Percentiles rank a stretch among this genome's conserved stretches.
phyloP scores from a whole-genome alignment of 345 rosid species.

The Abelmoschus esculentus region DNA sequence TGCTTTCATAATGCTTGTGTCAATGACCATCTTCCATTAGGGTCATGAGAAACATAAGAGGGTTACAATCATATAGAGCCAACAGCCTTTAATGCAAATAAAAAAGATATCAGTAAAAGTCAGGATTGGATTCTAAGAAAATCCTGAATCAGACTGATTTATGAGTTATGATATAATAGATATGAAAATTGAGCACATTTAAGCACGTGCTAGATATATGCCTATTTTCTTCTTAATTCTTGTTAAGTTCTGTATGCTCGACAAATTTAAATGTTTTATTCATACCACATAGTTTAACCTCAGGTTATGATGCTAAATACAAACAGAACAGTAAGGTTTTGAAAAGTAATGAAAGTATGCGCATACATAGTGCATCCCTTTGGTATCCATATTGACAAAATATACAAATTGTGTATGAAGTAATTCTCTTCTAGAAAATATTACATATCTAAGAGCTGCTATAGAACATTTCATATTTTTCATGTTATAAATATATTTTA shows the following conservation, averaged over 20 bases:
- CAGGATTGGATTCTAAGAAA: neutral
- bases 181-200: neutral
- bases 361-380: neutral
- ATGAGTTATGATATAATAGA: neutral
- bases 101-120: neutral
- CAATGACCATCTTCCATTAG: neutral
- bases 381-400: neutral
- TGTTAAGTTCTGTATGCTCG: neutral
- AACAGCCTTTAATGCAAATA: neutral
- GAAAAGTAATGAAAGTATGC: neutral
- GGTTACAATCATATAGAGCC: neutral
- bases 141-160: neutral
- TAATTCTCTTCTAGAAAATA: neutral
- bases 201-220: neutral
- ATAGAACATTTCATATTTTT: neutral
- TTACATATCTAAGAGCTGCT: neutral
- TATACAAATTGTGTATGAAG: neutral
- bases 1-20: neutral
- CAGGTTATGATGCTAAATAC: neutral
- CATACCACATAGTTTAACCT: neutral
- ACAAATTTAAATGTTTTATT: neutral
- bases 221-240: neutral
- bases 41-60: neutral
- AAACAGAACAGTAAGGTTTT: neutral
- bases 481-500: neutral